A percentile compares a stretch with the other conserved stretches of the same genome.
phyloP scores from a whole-genome alignment of 1,284 basidiomycete genomes.

The Leucoagaricus sp. region DNA sequence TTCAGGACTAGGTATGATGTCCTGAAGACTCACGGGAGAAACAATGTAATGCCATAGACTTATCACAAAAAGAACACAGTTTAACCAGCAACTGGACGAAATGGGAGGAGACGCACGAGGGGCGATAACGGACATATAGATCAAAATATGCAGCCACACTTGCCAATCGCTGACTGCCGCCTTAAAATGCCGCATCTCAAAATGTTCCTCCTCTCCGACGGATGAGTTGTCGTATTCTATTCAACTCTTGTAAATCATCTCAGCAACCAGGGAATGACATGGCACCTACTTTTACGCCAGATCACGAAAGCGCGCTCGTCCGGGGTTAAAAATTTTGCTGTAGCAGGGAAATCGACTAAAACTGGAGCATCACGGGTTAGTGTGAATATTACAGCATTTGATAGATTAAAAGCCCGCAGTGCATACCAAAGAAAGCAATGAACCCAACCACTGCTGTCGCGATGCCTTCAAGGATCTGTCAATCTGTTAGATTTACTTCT shows the following conservation, averaged over 20 bases:
- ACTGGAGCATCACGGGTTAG: conserved; percentile 29
- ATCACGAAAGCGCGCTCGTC: conserved; percentile 62
- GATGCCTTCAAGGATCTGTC: conserved; percentile 57
- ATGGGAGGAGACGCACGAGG: conserved; percentile 47
- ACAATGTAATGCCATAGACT: conserved; percentile 62
- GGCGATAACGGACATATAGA: conserved; percentile 59
- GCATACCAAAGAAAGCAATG: conserved; percentile 47
- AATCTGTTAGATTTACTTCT: not conserved
- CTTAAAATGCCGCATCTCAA: conserved; percentile 52
- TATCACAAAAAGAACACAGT: not conserved
- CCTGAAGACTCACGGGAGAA: conserved; percentile 53
- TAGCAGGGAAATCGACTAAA: conserved; percentile 59
- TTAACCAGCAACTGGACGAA: not conserved
- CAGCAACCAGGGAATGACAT: not conserved
- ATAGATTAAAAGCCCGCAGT: conserved; percentile 18
- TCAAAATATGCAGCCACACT: conserved; percentile 57
- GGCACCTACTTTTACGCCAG: conserved; percentile 59
- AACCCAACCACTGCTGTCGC: conserved; percentile 49
- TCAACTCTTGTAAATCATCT: not conserved
- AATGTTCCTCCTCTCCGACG: conserved; percentile 66
- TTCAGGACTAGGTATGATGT: not conserved
- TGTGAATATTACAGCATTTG: no score
- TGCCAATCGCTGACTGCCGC: conserved; percentile 68
- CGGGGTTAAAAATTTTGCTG: conserved; percentile 57
- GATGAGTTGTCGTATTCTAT: conserved; percentile 65